Evolutionary conservation across 73 alveolate genomes (phyloP), one percentile per base, ranked within the genome.

Genomic region (Paramecium caudatum): DNA sequence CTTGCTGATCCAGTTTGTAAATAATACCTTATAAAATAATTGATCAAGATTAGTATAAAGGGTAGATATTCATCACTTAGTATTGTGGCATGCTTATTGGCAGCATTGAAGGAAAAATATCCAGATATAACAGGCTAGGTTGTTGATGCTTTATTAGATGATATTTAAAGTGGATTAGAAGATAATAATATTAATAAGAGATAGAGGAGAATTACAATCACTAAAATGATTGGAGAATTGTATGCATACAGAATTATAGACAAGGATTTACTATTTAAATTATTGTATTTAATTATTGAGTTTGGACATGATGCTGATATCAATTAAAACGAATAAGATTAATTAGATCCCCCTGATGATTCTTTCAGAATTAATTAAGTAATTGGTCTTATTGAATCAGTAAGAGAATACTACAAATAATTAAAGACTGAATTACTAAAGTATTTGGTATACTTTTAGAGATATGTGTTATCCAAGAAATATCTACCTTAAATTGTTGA

Each of bases 341-440:
- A 47, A 63, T 41, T 86, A 3, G 93, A 86, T 86, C 82, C 90
- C 32, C 84, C 82, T 3, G 93, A 86, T 4, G 93, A 86, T 86
- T 63, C 84, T n/a, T 86, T 86, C 43, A 63, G 93, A 86, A 86
- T 86, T 63, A 62, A 70, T 47, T 27, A 62, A 78, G 68, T 86
- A 13, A 46, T 70, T 21, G 68, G 80, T 65, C 34, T 86, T 6
- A 41, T 86, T 12, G 93, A 86, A 86, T 78, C 93, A 19, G 78
- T 86, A 13, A 61, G 81, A 4, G 63, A 63, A 10, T 86, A 62
- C 43, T 34, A 62, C 33, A 86, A 48, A 21, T 34, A 61, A 65
- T 62, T 49, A 30, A 70, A 61, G 21, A 86, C 55, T 61, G 61
- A 86, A 13, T 30, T 86, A 49, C n/a, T 86, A 4, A 41, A 27